Conservation (phyloP, 768 basidiomycete genomes). For the Naganishia friedmannii region DNA sequence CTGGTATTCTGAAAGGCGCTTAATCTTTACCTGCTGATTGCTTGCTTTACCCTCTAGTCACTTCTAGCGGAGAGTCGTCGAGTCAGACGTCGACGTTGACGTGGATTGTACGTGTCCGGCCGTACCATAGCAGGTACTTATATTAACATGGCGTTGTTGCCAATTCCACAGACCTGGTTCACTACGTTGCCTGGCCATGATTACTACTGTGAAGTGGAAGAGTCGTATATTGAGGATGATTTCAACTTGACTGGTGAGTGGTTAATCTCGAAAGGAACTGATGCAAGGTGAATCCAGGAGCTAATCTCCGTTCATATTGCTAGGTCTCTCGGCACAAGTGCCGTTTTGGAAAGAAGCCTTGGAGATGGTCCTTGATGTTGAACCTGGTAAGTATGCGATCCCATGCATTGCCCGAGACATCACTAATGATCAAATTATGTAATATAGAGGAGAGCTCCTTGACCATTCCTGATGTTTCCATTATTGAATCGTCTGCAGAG, state of each 20-base stretch:
- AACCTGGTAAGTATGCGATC: conserved; percentile 70
- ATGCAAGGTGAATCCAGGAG: neutral
- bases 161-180: conserved; percentile 46
- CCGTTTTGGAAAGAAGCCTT: conserved; percentile 99
- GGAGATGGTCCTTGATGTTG: conserved; percentile 99
- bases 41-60: conserved; percentile 36
- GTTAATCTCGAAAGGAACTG: neutral
- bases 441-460: conserved; percentile 70
- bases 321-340: conserved; percentile 59
- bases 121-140: neutral
- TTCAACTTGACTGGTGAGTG: conserved; percentile 86
- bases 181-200: conserved; percentile 62
- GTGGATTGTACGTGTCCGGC: conserved; percentile 45
- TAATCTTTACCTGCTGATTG: neutral
- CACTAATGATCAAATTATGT: neutral
- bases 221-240: conserved; percentile 99
- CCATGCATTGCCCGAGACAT: neutral
- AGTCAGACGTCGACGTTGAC: conserved; percentile 51
- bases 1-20: neutral
- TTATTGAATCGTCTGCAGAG: conserved; percentile 96
- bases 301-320: neutral
- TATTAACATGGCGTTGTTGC: neutral
- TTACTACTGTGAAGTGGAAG: conserved; percentile 95
- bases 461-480: conserved; percentile 97
- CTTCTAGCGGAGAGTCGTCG: conserved; percentile 48